Conservation (phyloP, 352 stramenopile genomes). For the Thalassiosira exigua region DNA sequence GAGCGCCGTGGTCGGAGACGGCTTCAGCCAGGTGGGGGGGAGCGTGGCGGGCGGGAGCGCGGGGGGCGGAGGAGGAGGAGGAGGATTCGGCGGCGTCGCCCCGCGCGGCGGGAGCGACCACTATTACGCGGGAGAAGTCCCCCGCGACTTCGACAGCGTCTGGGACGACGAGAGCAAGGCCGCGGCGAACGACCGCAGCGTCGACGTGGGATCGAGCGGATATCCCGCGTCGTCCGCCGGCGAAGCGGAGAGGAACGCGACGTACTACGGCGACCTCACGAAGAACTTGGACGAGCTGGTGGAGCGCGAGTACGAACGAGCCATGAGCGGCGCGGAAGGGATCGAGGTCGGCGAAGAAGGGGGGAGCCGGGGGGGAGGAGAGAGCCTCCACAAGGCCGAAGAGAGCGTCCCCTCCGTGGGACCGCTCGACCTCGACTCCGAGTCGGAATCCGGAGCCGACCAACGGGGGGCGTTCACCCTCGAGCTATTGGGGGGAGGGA, state of each 20-base stretch:
- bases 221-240: slow-evolving; percentile 8
- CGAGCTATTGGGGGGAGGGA: slow-evolving; percentile 33
- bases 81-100: background rate
- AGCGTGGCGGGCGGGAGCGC: background rate
- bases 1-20: slow-evolving; percentile 30
- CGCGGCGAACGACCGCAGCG: background rate
- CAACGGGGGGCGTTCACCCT: slow-evolving; percentile 37
- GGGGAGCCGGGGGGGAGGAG: no score
- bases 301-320: slow-evolving; percentile 2
- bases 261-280: slow-evolving; percentile 12
- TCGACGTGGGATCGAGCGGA: background rate
- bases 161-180: slow-evolving; percentile 37
- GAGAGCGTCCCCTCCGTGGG: slow-evolving; percentile 7
- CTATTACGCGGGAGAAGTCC: slow-evolving; percentile 22
- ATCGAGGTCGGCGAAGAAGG: no score
- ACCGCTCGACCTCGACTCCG: slow-evolving; percentile 32
- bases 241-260: background rate
- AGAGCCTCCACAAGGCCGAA: no score
- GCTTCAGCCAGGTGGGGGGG: background rate
- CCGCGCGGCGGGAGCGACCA: background rate
- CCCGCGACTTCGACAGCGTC: slow-evolving; percentile 42
- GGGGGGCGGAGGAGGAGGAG: background rate
- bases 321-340: no score
- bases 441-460: slow-evolving; percentile 28
- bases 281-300: slow-evolving; percentile 28